phyloP scores from a whole-genome alignment of 129 eudicot species.

The Apium graveolens region DNA sequence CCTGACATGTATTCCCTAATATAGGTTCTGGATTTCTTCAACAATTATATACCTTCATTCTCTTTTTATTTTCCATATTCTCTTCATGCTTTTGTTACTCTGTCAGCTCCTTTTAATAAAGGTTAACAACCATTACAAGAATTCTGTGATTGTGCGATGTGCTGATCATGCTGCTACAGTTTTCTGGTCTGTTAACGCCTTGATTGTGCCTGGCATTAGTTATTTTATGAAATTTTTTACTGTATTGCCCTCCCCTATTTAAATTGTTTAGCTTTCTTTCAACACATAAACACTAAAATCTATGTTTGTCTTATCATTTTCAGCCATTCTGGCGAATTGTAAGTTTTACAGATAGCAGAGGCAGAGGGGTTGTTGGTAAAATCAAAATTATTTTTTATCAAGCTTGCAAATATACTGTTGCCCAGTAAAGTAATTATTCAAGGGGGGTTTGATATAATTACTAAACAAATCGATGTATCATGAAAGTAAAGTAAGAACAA shows the following conservation, averaged over 20 bases:
- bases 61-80: not conserved
- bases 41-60: not conserved
- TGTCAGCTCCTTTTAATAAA: not conserved
- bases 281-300: slow-evolving; percentile 4
- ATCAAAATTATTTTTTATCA: no score
- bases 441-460: no score
- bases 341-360: slow-evolving; percentile 36
- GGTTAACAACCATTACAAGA: not conserved
- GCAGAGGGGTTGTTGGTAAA: slow-evolving; percentile 58
- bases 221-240: not conserved
- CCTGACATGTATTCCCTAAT: not conserved
- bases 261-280: not conserved
- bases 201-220: not conserved
- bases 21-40: not conserved
- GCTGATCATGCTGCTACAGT: not conserved
- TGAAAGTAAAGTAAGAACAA: no score
- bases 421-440: no score
- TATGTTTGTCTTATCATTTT: slow-evolving; percentile 21
- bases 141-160: not conserved
- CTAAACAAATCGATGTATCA: no score
- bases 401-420: no score
- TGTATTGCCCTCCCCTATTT: not conserved
- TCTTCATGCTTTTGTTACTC: not conserved
- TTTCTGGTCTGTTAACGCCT: not conserved
- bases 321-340: slow-evolving; percentile 63